Evolutionary conservation across 2,329 filamentous ascomycete genomes (phyloP).

Genomic region (Bertia moriformis): DNA sequence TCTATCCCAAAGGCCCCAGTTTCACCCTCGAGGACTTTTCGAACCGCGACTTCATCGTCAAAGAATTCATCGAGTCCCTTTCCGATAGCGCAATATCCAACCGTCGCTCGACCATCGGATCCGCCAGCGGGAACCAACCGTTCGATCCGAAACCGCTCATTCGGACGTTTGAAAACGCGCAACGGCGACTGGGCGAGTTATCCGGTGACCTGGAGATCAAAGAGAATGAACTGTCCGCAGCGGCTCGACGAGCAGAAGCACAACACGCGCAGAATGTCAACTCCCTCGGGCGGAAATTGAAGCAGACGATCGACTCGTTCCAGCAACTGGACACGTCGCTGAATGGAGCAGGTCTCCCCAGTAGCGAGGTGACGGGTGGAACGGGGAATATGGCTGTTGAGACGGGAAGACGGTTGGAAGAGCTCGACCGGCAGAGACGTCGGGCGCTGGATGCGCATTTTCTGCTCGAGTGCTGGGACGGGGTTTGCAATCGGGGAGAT

Average conservation of each 20-base stretch:
- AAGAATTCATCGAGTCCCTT: conserved; percentile 89
- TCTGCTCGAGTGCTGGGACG: conserved; percentile 89
- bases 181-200: conserved; percentile 44
- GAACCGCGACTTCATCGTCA: conserved; percentile 87
- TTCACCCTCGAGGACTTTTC: conserved; percentile 84
- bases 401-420: conserved; percentile 85
- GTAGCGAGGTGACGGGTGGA: conserved; percentile 18
- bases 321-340: conserved; percentile 57
- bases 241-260: conserved; percentile 77
- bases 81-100: conserved; percentile 71
- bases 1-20: conserved; percentile 65
- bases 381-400: conserved; percentile 76
- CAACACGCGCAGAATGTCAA: conserved; percentile 87
- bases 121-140: conserved; percentile 26
- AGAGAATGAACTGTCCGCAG: conserved; percentile 80
- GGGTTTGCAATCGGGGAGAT: conserved; percentile 80
- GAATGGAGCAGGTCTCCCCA: conserved; percentile 10
- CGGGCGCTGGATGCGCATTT: conserved; percentile 88
- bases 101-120: conserved; percentile 42
- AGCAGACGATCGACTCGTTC: conserved; percentile 83
- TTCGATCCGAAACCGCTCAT: conserved; percentile 98
- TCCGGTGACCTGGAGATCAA: conserved; percentile 75
- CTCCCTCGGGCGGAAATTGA: conserved; percentile 73
- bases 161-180: conserved; percentile 64
- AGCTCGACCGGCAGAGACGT: conserved; percentile 80